Evolutionary conservation across 176 grass and related monocot species (phyloP).

Genomic region (Avena eriantha): DNA sequence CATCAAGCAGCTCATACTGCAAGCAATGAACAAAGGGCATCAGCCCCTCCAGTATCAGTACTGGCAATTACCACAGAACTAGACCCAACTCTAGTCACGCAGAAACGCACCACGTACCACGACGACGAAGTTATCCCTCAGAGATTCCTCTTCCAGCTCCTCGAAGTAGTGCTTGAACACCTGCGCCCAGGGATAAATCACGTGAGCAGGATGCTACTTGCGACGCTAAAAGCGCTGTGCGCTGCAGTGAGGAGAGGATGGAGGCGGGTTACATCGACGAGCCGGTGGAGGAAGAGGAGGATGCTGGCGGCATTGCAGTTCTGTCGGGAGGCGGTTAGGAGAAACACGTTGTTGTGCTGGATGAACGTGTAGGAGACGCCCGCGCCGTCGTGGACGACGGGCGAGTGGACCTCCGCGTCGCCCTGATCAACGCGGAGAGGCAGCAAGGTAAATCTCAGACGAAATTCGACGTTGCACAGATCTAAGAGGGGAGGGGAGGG

Average conservation of each 20-base stretch:
- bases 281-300: constrained; percentile 73
- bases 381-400: constrained; percentile 63
- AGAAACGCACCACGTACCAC: constrained; percentile 56
- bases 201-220: background rate
- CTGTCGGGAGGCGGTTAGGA: constrained; percentile 63
- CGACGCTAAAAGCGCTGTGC: background rate
- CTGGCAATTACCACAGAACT: background rate
- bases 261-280: constrained; percentile 44
- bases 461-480: background rate
- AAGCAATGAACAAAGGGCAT: constrained; percentile 6
- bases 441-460: too few relatives aligned
- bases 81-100: background rate
- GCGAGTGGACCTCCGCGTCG: constrained; percentile 69
- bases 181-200: constrained; percentile 30
- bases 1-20: constrained; percentile 83
- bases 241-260: background rate
- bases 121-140: constrained; percentile 89
- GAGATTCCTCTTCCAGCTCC: constrained; percentile 75
- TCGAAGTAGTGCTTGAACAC: constrained; percentile 89
- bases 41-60: background rate
- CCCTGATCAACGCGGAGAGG: constrained; percentile 29
- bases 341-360: constrained; percentile 82
- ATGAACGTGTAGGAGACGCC: constrained; percentile 84
- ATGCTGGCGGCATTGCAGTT: constrained; percentile 80
- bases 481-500: background rate